Percentiles rank a stretch among this genome's conserved stretches.
Evolutionary conservation across 352 stramenopile genomes (phyloP).

Genomic region (Globisporangium parvum): DNA sequence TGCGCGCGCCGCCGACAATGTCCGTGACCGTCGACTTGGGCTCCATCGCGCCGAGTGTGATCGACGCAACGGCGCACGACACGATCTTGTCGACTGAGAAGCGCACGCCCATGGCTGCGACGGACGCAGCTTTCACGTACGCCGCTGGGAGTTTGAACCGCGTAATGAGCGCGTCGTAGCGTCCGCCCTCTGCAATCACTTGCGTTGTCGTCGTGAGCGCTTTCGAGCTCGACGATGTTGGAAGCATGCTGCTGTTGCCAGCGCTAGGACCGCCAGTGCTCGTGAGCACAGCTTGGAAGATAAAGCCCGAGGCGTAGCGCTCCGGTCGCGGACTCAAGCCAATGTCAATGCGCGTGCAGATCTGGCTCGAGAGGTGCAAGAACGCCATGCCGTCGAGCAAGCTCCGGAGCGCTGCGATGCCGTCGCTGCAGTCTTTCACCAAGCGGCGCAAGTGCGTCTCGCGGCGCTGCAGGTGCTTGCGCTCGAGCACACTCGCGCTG

Average conservation of each 20-base stretch:
- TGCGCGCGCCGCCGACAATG: slow-evolving; percentile 34
- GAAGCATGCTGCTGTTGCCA: slow-evolving; percentile 1
- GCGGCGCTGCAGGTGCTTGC: slow-evolving; percentile 62
- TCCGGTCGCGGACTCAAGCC: slow-evolving; percentile 71
- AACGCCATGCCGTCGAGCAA: slow-evolving; percentile 74
- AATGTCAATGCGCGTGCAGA: slow-evolving; percentile 68
- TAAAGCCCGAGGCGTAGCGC: slow-evolving; percentile 71
- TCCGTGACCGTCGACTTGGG: slow-evolving; percentile 26
- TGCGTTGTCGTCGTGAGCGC: slow-evolving; percentile 36
- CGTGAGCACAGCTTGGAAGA: slow-evolving; percentile 79
- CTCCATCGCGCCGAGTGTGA: slow-evolving; percentile 24
- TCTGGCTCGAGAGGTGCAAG: slow-evolving; percentile 43
- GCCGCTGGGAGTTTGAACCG: slow-evolving; percentile 79
- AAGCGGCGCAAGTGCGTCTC: slow-evolving; percentile 53
- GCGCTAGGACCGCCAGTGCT: slow-evolving; percentile 13
- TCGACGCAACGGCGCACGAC: slow-evolving; percentile 47
- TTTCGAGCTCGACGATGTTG: slow-evolving; percentile 18
- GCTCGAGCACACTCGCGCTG: slow-evolving; percentile 14
- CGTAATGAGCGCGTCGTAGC: slow-evolving; percentile 77
- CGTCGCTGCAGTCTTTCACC: slow-evolving; percentile 69
- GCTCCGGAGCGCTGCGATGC: slow-evolving; percentile 48
- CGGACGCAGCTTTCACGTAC: slow-evolving; percentile 60
- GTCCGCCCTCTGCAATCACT: slow-evolving; percentile 77
- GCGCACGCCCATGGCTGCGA: slow-evolving; percentile 77
- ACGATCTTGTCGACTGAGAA: slow-evolving; percentile 87